Conservation (phyloP, 306 rosid genomes). For the Rubus idaeus region DNA sequence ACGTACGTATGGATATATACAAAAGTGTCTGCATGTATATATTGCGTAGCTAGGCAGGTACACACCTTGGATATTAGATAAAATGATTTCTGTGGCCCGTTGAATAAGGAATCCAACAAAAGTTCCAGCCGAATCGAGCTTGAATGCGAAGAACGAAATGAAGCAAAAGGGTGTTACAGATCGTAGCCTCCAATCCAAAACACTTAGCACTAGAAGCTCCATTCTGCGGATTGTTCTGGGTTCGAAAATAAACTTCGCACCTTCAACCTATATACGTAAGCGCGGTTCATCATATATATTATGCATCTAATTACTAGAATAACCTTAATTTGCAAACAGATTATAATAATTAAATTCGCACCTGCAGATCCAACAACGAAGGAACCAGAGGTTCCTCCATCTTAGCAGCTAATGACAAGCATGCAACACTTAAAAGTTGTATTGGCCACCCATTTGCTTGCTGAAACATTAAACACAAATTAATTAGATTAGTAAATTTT, state of each 20-base stretch:
- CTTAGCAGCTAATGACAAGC: constrained; percentile 94
- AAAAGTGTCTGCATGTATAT: not conserved
- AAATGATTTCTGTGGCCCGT: constrained; percentile 77
- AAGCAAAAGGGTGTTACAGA: constrained; percentile 92
- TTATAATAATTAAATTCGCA: constrained; percentile 8
- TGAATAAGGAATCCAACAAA: constrained; percentile 61
- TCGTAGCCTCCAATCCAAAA: constrained; percentile 94
- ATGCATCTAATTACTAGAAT: not conserved
- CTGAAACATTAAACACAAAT: constrained; percentile 37
- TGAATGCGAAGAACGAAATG: constrained; percentile 78
- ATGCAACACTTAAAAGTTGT: constrained; percentile 90
- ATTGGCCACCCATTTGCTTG: constrained; percentile 81
- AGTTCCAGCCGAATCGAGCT: constrained; percentile 70
- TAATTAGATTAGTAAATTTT: not conserved
- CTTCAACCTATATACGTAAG: constrained; percentile 56
- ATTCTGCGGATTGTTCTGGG: constrained; percentile 77
- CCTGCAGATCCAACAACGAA: constrained; percentile 90
- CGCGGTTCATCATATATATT: not conserved
- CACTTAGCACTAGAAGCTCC: constrained; percentile 82
- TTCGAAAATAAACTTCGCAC: constrained; percentile 78
- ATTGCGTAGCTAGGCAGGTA: not conserved
- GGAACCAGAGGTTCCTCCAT: constrained; percentile 99
- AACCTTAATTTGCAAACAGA: not conserved
- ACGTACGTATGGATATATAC: too few relatives aligned
- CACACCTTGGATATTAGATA: constrained; percentile 74